Base-by-base conservation (phyloP, 2,329 filamentous ascomycete species). In the Zymoseptoria tritici region DNA sequence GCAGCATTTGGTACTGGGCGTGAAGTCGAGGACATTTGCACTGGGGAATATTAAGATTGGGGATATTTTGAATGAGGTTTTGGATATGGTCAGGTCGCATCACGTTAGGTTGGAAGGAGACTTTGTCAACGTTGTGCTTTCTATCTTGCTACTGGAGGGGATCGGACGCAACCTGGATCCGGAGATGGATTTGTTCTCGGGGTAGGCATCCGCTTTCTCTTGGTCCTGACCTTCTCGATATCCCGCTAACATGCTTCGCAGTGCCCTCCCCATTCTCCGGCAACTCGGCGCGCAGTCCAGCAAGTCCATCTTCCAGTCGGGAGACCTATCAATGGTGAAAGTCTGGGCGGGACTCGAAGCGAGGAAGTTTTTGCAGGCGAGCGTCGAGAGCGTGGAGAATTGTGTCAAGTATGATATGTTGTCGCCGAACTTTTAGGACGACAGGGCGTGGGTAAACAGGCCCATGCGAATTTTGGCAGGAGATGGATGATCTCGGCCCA, bases 111-210 rank as follows among this genome's bases (percentile, higher is more conserved):
- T 99, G 55, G 94, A 99, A 75, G 94, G 94, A 8, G 94, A 99
- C 73, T 99, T 97, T 72, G 91, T 99, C 72, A 99, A 99, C 71
- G 94, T 99, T 4, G 93, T 99, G 29, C 88, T 99, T 60, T 96
- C 91, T 61, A 97, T 97, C 57, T 78, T 99, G 36, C 81, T 99
- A 2, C 81, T 99, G 1, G 94, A 99, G 73, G 94, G 94, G 6
- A 99, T 97, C 69, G 94, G 94, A 0, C 83, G 94, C 62, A 90
- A 82, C 60, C 77, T 99, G 16, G 88, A 97, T 72, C 93, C 94
- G 0, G 81, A 93, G 57, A 79, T 97, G 53, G 94, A 99, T 75
- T 79, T 99, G 11, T 87, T 99, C 65, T 85, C 86, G 70, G 86
- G 83, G 84, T 85, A n/a, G n/a, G n/a, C n/a, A n/a, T n/a, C n/a